Percentiles rank a stretch among this genome's conserved stretches.
These are phyloP conservation scores for Sclerotiophoma versabilis DNA, from an alignment of 2,329 filamentous ascomycete species.

Conservation along the genomic window DNA sequence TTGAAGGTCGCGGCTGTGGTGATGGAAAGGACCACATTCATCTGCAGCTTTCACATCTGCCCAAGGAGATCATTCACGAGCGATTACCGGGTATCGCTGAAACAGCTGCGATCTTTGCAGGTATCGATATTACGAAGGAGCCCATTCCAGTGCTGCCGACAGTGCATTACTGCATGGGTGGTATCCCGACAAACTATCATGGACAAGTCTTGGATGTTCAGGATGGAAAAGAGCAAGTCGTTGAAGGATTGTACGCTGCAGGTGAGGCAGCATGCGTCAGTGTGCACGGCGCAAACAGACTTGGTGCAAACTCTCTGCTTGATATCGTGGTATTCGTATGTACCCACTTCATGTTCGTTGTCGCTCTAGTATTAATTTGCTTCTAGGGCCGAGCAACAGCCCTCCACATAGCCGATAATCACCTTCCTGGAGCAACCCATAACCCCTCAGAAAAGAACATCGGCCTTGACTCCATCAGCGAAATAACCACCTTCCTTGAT, in stretches of 20 bases:
- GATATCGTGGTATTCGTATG: conserved; percentile 58
- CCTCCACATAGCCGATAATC: conserved; percentile 51
- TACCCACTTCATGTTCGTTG: too few relatives aligned
- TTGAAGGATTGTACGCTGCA: conserved; percentile 57
- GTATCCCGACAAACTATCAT: conserved; percentile 59
- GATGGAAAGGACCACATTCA: conserved; percentile 57
- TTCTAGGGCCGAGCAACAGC: conserved; percentile 54
- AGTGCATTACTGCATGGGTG: conserved; percentile 62
- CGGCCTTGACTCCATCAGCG: conserved; percentile 44
- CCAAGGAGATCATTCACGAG: conserved; percentile 56
- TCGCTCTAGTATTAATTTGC: not conserved
- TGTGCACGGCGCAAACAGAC: conserved; percentile 58
- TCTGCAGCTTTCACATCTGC: conserved; percentile 58
- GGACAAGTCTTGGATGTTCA: conserved; percentile 55
- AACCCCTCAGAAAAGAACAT: conserved; percentile 44
- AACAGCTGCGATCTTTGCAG: conserved; percentile 59
- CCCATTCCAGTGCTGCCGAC: conserved; percentile 61
- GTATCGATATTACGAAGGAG: conserved; percentile 58
- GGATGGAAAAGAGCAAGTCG: conserved; percentile 49
- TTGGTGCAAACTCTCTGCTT: conserved; percentile 58
- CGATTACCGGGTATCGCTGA: conserved; percentile 59
- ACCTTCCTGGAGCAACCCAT: conserved; percentile 49
- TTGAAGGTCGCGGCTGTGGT: conserved; percentile 56
- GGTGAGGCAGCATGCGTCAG: conserved; percentile 59
- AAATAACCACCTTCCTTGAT: conserved; percentile 47